These are phyloP conservation scores for Arachis hypogaea DNA, from an alignment of 306 rosid species.

Conservation along the genomic window DNA sequence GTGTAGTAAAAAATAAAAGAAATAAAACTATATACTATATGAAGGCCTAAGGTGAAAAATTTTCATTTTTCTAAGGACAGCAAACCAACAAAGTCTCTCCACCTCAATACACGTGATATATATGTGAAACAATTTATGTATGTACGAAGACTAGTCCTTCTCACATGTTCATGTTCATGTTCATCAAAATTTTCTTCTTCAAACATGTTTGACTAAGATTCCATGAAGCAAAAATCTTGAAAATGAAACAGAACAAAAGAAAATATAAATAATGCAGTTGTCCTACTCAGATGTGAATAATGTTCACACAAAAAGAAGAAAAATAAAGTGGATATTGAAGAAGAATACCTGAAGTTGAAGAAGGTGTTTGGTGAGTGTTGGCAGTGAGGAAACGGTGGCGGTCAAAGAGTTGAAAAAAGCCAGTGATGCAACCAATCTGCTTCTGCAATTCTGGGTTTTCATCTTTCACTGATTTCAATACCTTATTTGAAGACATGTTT, in stretches of 20 bases:
- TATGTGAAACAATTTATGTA: conserved; percentile 9
- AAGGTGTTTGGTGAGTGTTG: conserved; percentile 47
- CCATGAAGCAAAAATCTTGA: neutral
- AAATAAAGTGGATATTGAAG: too few species aligned
- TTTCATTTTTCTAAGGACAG: neutral
- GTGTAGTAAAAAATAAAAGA: neutral
- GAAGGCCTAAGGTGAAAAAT: neutral
- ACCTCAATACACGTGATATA: neutral
- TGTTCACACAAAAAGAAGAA: too few species aligned
- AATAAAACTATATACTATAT: too few species aligned
- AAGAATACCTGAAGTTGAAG: conserved; percentile 56
- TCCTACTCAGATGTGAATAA: too few species aligned
- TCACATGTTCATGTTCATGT: conserved; percentile 14
- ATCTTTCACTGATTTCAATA: conserved; percentile 52
- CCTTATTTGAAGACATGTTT: conserved; percentile 67
- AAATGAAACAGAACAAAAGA: neutral
- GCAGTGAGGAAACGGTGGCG: conserved; percentile 66
- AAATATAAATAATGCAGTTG: too few species aligned
- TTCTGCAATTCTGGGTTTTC: conserved; percentile 76
- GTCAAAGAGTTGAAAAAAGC: conserved; percentile 78
- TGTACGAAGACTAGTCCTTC: neutral
- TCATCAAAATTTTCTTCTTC: neutral
- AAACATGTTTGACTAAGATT: conserved; percentile 11
- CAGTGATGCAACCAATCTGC: conserved; percentile 87
- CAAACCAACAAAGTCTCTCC: neutral